Conservation (phyloP, 2,329 filamentous ascomycete genomes). For the Lecanicillium sp. region DNA sequence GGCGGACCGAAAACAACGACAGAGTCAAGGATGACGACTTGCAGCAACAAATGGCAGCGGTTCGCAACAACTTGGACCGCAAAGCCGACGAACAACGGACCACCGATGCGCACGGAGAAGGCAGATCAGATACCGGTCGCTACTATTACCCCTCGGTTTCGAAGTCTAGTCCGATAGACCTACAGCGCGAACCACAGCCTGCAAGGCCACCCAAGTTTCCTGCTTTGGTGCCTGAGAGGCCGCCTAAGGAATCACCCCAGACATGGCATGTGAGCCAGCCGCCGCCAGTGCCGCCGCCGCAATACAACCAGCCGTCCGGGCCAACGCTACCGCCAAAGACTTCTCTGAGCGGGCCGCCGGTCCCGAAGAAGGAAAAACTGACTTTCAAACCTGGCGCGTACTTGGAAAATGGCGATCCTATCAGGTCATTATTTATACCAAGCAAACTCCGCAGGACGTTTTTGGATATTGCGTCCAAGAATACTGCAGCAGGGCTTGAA, state of each 20-base stretch:
- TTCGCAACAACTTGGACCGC: conserved; percentile 40
- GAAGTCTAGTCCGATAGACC: conserved; percentile 41
- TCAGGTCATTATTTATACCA: conserved; percentile 85
- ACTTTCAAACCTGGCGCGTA: conserved; percentile 72
- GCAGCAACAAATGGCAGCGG: conserved; percentile 47
- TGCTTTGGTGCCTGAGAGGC: conserved; percentile 23
- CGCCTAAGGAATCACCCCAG: conserved; percentile 25
- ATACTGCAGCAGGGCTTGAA: conserved; percentile 78
- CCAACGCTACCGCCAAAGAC: conserved; percentile 7
- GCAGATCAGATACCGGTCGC: conserved; percentile 22
- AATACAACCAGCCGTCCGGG: conserved; percentile 7
- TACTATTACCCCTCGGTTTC: conserved; percentile 55
- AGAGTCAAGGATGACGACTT: conserved; percentile 38
- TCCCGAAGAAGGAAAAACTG: conserved; percentile 51
- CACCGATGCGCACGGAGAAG: conserved; percentile 14
- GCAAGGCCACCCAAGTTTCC: conserved; percentile 20
- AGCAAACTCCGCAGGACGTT: conserved; percentile 68
- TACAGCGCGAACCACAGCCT: conserved; percentile 30
- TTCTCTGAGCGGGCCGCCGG: conserved; percentile 18
- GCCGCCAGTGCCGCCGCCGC: conserved; percentile 12
- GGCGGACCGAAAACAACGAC: neutral
- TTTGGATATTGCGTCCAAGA: conserved; percentile 64
- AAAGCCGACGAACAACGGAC: conserved; percentile 21
- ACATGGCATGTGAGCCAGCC: neutral
- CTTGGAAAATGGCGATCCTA: conserved; percentile 79